A percentile compares a stretch with the other conserved stretches of the same genome.
Evolutionary conservation across 2,329 filamentous ascomycete genomes (phyloP).

Genomic region (Cladosporium sp.): DNA sequence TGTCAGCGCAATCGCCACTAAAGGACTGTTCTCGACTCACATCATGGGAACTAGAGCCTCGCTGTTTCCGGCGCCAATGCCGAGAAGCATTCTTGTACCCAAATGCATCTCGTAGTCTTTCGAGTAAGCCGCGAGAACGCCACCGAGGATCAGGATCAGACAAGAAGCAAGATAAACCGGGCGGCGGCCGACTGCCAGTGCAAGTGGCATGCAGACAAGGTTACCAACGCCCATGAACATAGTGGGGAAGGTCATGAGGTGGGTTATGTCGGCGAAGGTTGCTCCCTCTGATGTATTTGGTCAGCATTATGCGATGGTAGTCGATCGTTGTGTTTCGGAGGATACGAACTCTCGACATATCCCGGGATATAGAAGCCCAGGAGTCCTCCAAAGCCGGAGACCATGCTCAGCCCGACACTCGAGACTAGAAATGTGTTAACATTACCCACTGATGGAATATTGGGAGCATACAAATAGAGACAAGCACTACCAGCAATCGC

Average conservation of each 20-base stretch:
- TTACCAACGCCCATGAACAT: constrained; percentile 29
- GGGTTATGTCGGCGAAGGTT: constrained; percentile 37
- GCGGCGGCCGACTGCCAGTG: constrained; percentile 31
- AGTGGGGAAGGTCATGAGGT: constrained; percentile 31
- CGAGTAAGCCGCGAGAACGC: constrained; percentile 24
- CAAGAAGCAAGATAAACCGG: constrained; percentile 30
- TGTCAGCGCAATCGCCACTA: neutral
- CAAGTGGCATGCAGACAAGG: constrained; percentile 35
- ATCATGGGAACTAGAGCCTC: constrained; percentile 26
- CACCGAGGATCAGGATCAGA: constrained; percentile 25
- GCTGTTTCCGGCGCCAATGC: constrained; percentile 28
- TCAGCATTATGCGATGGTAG: neutral
- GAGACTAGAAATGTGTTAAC: constrained; percentile 32
- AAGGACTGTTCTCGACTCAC: neutral
- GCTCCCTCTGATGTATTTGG: constrained; percentile 26
- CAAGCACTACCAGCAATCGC: constrained; percentile 25
- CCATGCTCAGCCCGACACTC: constrained; percentile 35
- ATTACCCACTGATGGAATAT: neutral
- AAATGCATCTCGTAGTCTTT: constrained; percentile 24
- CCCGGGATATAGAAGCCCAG: constrained; percentile 40
- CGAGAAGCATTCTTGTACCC: constrained; percentile 27
- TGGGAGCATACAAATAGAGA: constrained; percentile 24
- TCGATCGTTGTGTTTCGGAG: neutral
- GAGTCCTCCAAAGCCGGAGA: constrained; percentile 41
- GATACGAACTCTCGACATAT: constrained; percentile 27